Evolutionary conservation across 2,329 filamentous ascomycete genomes (phyloP).

Genomic region (Corinectria fuckeliana): DNA sequence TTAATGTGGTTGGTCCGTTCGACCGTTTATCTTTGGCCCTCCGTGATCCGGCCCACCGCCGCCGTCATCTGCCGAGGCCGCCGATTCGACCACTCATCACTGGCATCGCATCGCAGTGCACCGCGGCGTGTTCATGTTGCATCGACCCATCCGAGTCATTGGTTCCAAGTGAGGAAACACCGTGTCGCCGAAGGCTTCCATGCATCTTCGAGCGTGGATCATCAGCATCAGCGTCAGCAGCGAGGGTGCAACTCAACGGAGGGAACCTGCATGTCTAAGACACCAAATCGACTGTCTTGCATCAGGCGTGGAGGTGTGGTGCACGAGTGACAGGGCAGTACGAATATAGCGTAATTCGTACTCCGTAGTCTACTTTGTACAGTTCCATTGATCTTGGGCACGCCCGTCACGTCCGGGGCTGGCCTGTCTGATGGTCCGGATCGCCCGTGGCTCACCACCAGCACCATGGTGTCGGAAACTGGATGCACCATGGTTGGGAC

Average conservation of each 20-base stretch:
- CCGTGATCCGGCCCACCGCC: not conserved
- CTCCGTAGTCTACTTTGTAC: too few relatives aligned
- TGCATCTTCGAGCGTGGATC: conserved; percentile 8
- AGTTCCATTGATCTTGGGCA: conserved; percentile 9
- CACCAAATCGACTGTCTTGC: conserved; percentile 11
- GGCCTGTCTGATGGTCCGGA: conserved; percentile 19
- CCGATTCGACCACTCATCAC: conserved; percentile 3
- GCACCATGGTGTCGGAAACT: conserved; percentile 32
- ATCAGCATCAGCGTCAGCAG: conserved; percentile 14
- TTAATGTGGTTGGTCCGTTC: conserved; percentile 6
- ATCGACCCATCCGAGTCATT: not conserved
- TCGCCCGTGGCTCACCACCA: conserved; percentile 29
- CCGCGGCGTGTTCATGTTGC: not conserved
- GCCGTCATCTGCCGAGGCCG: conserved; percentile 2
- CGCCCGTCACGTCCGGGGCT: not conserved
- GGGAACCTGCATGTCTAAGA: conserved; percentile 22
- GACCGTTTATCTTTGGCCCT: not conserved
- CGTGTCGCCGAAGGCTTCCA: conserved; percentile 17
- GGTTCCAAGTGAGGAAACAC: not conserved
- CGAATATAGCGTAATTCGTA: too few relatives aligned
- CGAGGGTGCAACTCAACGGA: conserved; percentile 6
- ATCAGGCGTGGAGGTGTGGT: conserved; percentile 6
- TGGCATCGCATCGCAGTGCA: conserved; percentile 5
- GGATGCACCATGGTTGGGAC: conserved; percentile 21
- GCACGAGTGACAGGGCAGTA: too few relatives aligned